Percentiles rank a stretch among this genome's conserved stretches.
phyloP scores from a whole-genome alignment of 805 yeast species.

The Saccharomycopsis schoenii region DNA sequence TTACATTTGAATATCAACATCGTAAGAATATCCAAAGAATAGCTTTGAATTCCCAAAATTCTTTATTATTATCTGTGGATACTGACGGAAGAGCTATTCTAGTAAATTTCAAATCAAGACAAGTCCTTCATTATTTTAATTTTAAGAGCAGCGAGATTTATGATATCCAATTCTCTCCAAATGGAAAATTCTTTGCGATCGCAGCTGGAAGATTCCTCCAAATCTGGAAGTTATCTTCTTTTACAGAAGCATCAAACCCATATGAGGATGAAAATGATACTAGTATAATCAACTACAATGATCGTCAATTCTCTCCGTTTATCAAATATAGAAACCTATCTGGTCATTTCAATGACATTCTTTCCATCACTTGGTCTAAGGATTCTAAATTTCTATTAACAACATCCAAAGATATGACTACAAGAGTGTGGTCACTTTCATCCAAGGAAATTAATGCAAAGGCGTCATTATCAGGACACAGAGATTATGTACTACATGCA shows the following conservation, averaged over 20 bases:
- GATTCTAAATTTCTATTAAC: constrained; percentile 85
- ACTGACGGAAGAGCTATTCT: constrained; percentile 88
- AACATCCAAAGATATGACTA: constrained; percentile 82
- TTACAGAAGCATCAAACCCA: background rate
- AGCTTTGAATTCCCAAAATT: constrained; percentile 76
- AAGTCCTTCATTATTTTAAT: constrained; percentile 88
- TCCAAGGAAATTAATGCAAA: constrained; percentile 63
- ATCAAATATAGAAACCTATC: constrained; percentile 83
- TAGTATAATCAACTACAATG: constrained; percentile 45
- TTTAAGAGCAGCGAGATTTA: constrained; percentile 63
- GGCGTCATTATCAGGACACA: constrained; percentile 83
- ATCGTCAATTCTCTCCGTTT: constrained; percentile 92
- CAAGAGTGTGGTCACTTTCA: constrained; percentile 70
- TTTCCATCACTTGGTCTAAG: constrained; percentile 74
- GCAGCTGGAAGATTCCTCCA: constrained; percentile 77
- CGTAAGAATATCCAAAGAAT: constrained; percentile 70
- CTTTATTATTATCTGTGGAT: constrained; percentile 75
- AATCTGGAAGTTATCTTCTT: constrained; percentile 83
- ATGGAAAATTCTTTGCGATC: constrained; percentile 79
- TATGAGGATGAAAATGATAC: constrained; percentile 16
- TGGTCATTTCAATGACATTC: constrained; percentile 82
- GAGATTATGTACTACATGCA: constrained; percentile 80
- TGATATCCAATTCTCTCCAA: constrained; percentile 77
- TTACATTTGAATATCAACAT: constrained; percentile 88
- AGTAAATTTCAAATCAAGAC: constrained; percentile 72